Conservation (phyloP, 805 yeast species). For the Kluyveromyces dobzhanskii region DNA sequence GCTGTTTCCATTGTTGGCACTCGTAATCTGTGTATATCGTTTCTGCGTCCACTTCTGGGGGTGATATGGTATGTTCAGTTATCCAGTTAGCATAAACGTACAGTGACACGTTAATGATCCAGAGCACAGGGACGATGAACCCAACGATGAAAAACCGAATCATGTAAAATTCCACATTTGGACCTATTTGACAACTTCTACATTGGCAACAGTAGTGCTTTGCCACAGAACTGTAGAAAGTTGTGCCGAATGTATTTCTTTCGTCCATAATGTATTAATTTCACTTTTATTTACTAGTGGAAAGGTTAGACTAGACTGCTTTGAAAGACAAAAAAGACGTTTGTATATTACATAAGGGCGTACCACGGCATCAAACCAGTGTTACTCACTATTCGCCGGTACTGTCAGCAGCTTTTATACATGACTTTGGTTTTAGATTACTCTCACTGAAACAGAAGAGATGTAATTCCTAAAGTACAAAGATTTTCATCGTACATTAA, state of each 20-base stretch:
- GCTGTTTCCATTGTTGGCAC: slow-evolving; percentile 2
- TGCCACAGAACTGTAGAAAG: slow-evolving; percentile 7
- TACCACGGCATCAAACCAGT: too few relatives aligned
- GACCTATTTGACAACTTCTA: slow-evolving; percentile 13
- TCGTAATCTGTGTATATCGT: slow-evolving; percentile 1
- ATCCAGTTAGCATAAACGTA: slow-evolving; percentile 16
- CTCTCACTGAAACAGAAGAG: too few relatives aligned
- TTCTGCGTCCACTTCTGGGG: background rate
- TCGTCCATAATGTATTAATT: background rate
- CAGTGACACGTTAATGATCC: slow-evolving; percentile 13
- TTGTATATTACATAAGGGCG: too few relatives aligned
- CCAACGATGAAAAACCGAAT: slow-evolving; percentile 17
- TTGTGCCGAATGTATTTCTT: background rate
- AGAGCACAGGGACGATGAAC: slow-evolving; percentile 17
- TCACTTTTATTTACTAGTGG: too few relatives aligned
- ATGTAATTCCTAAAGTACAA: too few relatives aligned
- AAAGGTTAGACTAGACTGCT: too few relatives aligned
- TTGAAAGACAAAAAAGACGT: too few relatives aligned
- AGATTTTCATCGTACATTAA: background rate
- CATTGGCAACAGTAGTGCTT: slow-evolving; percentile 17
- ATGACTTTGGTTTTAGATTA: too few relatives aligned
- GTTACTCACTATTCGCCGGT: too few relatives aligned
- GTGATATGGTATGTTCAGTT: background rate
- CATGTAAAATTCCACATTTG: slow-evolving; percentile 3
- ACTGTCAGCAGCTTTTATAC: too few relatives aligned